Evolutionary conservation across 1,139 yeast species (phyloP).

Genomic region (Geotrichum candidum): DNA sequence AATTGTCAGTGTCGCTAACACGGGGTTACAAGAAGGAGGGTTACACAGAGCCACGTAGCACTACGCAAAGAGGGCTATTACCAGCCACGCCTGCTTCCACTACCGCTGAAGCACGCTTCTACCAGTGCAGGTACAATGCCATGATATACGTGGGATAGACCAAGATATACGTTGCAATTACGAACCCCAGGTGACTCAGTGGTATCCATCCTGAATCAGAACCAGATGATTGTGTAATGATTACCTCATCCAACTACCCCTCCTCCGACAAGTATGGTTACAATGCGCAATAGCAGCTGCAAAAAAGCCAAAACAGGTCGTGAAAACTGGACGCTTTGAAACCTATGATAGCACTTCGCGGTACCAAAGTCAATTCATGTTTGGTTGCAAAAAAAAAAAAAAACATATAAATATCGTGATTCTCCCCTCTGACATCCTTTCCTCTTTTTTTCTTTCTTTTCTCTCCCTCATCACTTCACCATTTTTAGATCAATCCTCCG

Average conservation of each 20-base stretch:
- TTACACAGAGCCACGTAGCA: background rate
- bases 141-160: background rate
- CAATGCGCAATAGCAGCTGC: background rate
- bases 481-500: background rate
- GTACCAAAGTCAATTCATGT: background rate
- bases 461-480: background rate
- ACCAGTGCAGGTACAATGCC: background rate
- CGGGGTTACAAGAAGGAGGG: background rate
- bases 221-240: background rate
- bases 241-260: background rate
- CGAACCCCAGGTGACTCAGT: background rate
- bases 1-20: background rate
- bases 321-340: background rate
- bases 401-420: slow-evolving; percentile 5
- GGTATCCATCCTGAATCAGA: background rate
- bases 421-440: background rate
- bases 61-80: background rate
- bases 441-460: background rate
- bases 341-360: background rate
- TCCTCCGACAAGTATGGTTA: background rate
- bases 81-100: background rate
- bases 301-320: background rate
- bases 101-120: background rate
- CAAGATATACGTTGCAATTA: background rate
- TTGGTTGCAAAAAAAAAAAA: background rate